These are phyloP conservation scores for Oryza australiensis DNA, from an alignment of 176 grass and related monocot species.

Conservation along the genomic window DNA sequence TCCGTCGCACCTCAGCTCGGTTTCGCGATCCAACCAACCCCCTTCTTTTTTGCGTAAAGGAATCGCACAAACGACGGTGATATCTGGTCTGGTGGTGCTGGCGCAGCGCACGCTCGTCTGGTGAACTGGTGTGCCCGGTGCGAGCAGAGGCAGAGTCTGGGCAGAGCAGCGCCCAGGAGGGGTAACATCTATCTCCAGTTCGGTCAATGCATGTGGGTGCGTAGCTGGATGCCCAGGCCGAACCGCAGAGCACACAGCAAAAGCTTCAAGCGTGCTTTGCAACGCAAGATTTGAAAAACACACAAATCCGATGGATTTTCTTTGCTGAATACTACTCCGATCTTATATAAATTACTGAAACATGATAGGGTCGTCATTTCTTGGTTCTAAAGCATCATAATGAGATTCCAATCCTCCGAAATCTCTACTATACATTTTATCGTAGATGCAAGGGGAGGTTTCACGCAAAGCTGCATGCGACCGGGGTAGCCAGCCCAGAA, in stretches of 20 bases:
- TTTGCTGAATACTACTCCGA: not conserved
- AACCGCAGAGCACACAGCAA: not conserved
- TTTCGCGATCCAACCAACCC: not conserved
- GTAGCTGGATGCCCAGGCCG: not conserved
- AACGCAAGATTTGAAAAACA: not conserved
- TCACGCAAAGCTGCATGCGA: slow-evolving; percentile 21
- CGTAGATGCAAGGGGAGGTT: not conserved
- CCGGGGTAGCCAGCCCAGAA: slow-evolving; percentile 5
- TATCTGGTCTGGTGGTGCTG: not conserved
- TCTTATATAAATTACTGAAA: not conserved
- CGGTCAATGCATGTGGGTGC: not conserved
- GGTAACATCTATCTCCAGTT: not conserved
- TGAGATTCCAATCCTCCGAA: not conserved
- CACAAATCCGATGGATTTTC: not conserved
- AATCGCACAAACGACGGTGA: not conserved
- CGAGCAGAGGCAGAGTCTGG: not conserved
- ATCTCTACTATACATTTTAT: not conserved
- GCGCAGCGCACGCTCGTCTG: not conserved
- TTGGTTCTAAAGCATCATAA: not conserved
- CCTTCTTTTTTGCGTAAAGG: not conserved
- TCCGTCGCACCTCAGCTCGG: not conserved
- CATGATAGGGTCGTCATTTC: not conserved
- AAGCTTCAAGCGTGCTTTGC: not conserved
- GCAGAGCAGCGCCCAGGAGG: not conserved
- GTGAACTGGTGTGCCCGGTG: not conserved